Conservation (phyloP, 768 basidiomycete genomes). For the Naganishia kalamii region DNA sequence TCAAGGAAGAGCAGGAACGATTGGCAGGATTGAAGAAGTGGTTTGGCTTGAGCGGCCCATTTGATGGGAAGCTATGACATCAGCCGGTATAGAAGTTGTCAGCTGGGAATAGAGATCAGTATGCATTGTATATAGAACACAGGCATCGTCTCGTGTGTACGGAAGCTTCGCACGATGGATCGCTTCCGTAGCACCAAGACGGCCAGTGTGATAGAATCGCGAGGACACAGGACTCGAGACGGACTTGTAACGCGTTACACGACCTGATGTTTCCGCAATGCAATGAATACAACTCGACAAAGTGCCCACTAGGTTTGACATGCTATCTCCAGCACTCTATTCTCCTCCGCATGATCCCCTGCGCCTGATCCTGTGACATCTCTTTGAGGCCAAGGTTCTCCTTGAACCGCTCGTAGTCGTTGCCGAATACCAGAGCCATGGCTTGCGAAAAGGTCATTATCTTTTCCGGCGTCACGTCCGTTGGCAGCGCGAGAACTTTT, state of each 20-base stretch:
- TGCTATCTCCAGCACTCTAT: conserved; percentile 41
- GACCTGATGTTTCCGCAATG: too few species aligned
- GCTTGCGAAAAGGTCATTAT: conserved; percentile 36
- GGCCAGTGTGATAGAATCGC: too few species aligned
- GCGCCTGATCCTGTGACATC: conserved; percentile 30
- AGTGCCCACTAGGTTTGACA: not conserved
- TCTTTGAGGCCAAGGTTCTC: conserved; percentile 28
- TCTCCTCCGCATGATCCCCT: conserved; percentile 36
- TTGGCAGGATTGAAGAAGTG: not conserved
- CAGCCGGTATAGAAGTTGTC: not conserved
- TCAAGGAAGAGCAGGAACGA: not conserved
- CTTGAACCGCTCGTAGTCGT: conserved; percentile 26
- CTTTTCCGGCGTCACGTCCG: conserved; percentile 14
- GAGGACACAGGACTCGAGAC: too few species aligned
- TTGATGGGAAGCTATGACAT: not conserved
- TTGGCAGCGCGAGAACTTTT: conserved; percentile 56
- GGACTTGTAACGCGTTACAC: too few species aligned
- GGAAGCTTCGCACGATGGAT: too few species aligned
- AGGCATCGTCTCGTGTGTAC: too few species aligned
- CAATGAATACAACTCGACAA: not conserved
- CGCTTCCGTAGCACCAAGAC: too few species aligned
- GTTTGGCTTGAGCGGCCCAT: conserved; percentile 11
- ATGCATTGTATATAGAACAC: not conserved
- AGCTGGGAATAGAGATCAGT: not conserved
- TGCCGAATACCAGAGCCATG: conserved; percentile 38